Conservation (phyloP, 345 rosid genomes). For the Eucalyptus albens region DNA sequence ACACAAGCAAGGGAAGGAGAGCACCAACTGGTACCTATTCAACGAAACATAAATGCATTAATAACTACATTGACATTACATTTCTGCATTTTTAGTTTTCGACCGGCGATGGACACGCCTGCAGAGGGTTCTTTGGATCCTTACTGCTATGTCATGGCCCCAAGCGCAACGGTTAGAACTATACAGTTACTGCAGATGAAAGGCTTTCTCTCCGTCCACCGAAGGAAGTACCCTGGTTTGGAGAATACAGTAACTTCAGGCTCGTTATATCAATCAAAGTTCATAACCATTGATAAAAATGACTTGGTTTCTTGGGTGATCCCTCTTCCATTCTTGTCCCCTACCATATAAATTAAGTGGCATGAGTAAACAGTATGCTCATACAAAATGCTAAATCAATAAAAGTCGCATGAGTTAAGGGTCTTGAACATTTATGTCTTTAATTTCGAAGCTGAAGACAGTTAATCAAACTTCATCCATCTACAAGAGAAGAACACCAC, state of each 20-base stretch:
- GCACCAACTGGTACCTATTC: too few species aligned
- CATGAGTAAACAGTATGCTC: not conserved
- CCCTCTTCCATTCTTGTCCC: slow-evolving; percentile 16
- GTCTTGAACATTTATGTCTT: not conserved
- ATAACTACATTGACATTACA: too few species aligned
- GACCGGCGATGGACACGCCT: not conserved
- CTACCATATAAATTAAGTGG: not conserved
- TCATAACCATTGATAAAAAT: not conserved
- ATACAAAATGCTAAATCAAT: not conserved
- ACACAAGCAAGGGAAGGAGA: too few species aligned
- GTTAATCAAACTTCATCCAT: not conserved
- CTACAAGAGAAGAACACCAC: not conserved
- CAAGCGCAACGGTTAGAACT: not conserved
- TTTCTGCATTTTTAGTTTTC: not conserved
- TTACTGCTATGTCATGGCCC: not conserved
- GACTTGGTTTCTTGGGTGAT: not conserved
- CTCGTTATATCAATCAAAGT: not conserved
- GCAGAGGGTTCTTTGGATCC: not conserved
- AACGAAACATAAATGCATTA: too few species aligned
- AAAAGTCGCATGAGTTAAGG: not conserved
- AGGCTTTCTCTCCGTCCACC: not conserved
- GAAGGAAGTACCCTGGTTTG: not conserved
- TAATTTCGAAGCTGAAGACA: not conserved
- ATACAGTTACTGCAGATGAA: not conserved
- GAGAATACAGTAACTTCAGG: not conserved